Evolutionary conservation across 108 stramenopile species (phyloP), one percentile per base, ranked within the genome.

Genomic region (Cafeteria roenbergensis): DNA sequence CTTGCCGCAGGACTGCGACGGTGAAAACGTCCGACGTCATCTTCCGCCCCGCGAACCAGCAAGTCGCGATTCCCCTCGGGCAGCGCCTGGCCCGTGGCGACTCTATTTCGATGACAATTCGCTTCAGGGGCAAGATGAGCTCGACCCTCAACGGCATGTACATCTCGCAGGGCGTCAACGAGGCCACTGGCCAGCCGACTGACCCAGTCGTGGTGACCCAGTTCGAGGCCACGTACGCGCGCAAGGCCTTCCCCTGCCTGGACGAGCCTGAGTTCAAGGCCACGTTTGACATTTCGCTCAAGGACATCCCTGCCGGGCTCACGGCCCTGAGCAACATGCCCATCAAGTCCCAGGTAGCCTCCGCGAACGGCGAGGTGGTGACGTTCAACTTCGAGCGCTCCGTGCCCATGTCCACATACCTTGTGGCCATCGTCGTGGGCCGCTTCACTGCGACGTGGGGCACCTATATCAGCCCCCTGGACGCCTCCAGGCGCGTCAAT

Each of bases 131-230:
- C 33, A 77, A 75, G 62, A 71, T 94, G 65, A 92, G 92, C 76
- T 88, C 91, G 69, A 86, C 90, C 80, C 93, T 94, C 89, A 87
- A 88, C 3, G 92, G 95, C 24, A 91, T 97, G 65, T 97, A 97
- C 79, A 80, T 91, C 12, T 81, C 78, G 3, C 66, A 67, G n/a
- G 94, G 94, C 73, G 87, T 82, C 57, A 77, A 89, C 62, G 66
- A 74, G 34, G 83, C 84, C 57, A n/a, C n/a, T n/a, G 74, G 90
- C 31, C 87, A 92, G 2, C 66, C 84, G 37, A 69, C 57, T 36
- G 85, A 89, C 73, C 77, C 89, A 50, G 92, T 97, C 79, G 92
- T 89, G 9, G 84, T 82, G 30, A 97, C 95, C 21, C 95, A 97
- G 67, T 97, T 97, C 65, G 95, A 97, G 78, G 82, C 90, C 31